phyloP scores from a whole-genome alignment of 106 monocot species.

The Dendrobium officinale region DNA sequence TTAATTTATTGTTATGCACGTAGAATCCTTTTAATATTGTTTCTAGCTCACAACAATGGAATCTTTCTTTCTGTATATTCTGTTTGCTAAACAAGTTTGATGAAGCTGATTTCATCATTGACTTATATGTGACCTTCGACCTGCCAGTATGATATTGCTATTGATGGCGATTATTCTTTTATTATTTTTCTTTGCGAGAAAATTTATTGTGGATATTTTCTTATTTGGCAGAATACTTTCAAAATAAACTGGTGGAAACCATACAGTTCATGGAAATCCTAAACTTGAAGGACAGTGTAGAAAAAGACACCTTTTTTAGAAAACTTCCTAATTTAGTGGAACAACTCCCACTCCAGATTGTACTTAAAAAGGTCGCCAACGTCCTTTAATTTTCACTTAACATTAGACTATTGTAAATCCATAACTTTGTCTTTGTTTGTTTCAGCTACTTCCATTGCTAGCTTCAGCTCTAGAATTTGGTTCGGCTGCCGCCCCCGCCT shows the following conservation, averaged over 20 bases:
- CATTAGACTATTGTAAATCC: not conserved
- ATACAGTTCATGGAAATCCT: conserved; percentile 98
- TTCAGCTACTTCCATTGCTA: conserved; percentile 82
- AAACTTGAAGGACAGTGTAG: conserved; percentile 96
- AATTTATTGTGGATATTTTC: not conserved
- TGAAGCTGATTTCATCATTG: not conserved
- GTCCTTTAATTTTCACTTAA: not conserved
- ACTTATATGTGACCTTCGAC: not conserved
- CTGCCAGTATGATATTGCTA: not conserved
- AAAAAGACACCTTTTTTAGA: conserved; percentile 92
- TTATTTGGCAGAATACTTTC: conserved; percentile 80
- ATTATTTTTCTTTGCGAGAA: not conserved
- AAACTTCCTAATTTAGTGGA: conserved; percentile 93
- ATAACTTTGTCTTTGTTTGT: conserved; percentile 7
- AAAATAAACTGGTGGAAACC: conserved; percentile 95
- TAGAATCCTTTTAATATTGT: not conserved
- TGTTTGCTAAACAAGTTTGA: conserved; percentile 1
- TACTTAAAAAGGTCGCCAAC: conserved; percentile 75
- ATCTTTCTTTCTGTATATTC: not conserved
- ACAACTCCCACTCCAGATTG: conserved; percentile 89
- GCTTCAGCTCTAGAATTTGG: conserved; percentile 90
- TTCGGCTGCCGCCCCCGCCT: conserved; percentile 91
- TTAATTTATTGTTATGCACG: not conserved
- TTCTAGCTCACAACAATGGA: not conserved
- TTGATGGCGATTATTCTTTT: not conserved